Evolutionary conservation across 2,329 filamentous ascomycete genomes (phyloP).

Genomic region (Pezizomycotina sp.): DNA sequence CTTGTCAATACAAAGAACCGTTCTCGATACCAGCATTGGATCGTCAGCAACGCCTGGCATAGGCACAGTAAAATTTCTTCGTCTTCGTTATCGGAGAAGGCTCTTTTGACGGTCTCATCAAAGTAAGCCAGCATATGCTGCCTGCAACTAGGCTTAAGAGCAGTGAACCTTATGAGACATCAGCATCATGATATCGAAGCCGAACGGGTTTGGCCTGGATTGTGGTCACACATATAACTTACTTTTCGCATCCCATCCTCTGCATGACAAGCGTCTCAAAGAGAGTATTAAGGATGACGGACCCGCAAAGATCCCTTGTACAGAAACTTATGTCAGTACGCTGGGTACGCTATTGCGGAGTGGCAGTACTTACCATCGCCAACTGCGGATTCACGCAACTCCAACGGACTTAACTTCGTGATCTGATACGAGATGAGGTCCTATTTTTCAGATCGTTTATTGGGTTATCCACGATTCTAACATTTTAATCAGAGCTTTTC

Average conservation of each 20-base stretch:
- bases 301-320: constrained; percentile 19
- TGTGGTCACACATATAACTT: constrained; percentile 59
- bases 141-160: constrained; percentile 20
- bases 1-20: constrained; percentile 60
- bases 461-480: too few relatives aligned
- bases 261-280: constrained; percentile 39
- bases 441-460: too few relatives aligned
- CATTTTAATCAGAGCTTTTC: background rate
- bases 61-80: constrained; percentile 61
- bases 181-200: constrained; percentile 1
- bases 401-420: constrained; percentile 51
- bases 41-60: constrained; percentile 64
- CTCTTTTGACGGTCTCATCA: constrained; percentile 71
- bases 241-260: constrained; percentile 16
- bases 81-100: constrained; percentile 64
- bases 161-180: constrained; percentile 10
- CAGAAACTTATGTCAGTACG: constrained; percentile 4
- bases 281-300: constrained; percentile 61
- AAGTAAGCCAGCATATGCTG: constrained; percentile 54
- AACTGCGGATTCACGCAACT: constrained; percentile 62
- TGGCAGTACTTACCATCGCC: constrained; percentile 64
- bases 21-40: constrained; percentile 56
- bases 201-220: constrained; percentile 52
- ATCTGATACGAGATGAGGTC: constrained; percentile 63
- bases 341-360: constrained; percentile 7